These are phyloP conservation scores for Elsinoe arachidis DNA, from an alignment of 2,329 filamentous ascomycete genomes.

Conservation along the genomic window DNA sequence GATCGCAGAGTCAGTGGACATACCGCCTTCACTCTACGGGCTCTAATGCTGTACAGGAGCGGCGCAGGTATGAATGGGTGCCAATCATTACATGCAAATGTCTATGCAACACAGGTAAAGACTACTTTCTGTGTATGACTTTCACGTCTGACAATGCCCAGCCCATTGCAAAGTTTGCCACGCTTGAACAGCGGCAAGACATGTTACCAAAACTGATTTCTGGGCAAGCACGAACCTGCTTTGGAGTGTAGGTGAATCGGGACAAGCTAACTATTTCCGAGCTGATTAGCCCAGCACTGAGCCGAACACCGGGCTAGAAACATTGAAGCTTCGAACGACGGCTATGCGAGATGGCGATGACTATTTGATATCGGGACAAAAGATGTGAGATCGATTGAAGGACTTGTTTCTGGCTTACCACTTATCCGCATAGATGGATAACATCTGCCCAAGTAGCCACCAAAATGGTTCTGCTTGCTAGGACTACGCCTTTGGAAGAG, in stretches of 20 bases:
- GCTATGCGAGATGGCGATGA: conserved; percentile 53
- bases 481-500: conserved; percentile 62
- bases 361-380: conserved; percentile 66
- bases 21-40: background rate
- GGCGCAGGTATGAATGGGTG: conserved; percentile 70
- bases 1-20: conserved; percentile 52
- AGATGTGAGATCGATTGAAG: conserved; percentile 44
- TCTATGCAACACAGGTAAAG: conserved; percentile 59
- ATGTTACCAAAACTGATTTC: conserved; percentile 64
- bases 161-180: conserved; percentile 63
- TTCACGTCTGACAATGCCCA: conserved; percentile 16
- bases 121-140: conserved; percentile 19
- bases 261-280: background rate
- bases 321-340: conserved; percentile 57
- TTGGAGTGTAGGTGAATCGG: conserved; percentile 50
- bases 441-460: conserved; percentile 72
- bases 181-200: conserved; percentile 50
- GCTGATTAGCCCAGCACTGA: conserved; percentile 46
- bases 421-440: conserved; percentile 52
- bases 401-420: background rate
- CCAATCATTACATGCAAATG: conserved; percentile 52
- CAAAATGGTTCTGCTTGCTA: conserved; percentile 75
- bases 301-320: conserved; percentile 71
- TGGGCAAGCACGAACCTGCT: conserved; percentile 65
- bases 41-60: conserved; percentile 30